Base-by-base conservation (phyloP, 2,329 filamentous ascomycete genomes). In the Remersonia thermophila region DNA sequence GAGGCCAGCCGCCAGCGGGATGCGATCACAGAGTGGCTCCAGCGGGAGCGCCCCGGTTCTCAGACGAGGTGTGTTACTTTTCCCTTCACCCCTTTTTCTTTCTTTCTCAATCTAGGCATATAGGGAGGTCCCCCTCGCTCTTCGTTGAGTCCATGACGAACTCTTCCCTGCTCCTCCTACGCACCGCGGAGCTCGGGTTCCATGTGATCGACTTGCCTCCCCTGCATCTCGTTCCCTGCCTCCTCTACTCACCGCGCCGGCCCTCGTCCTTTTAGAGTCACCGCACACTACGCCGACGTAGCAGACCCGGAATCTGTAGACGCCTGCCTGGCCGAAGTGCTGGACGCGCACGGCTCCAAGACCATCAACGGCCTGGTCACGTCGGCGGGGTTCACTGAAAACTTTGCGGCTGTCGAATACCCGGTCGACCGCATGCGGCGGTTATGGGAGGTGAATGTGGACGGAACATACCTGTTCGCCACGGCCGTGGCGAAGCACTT, bases 311-410 rank as follows among this genome's bases (percentile, higher is more conserved):
- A 77, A 33, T 89, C 83, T 6, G 87, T 95, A 43, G 77, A 82
- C 39, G 60, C 66, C 23, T 81, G 81, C 49, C 69, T 95, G 47
- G 64, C 67, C 27, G 80, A 85, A 42, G 71, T 89, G 47, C 55
- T 89, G 34, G 51, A 65, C 33, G 61, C 71, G 40, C 87, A 94
- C 56, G 79, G 80, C 59, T 80, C 82, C 58, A 12, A 28, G 6
- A 23, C 20, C 20, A 85, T 95, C 49, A 86, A 94, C 62, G 80
- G 84, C 60, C 72, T 96, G 17, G 87, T 96, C 51, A 95, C 89
- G 17, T 93, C 85, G n/a, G 89, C 89, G 33, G 89, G 89, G 31
- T 94, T 96, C 64, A 91, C 84, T 11, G 89, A 95, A 66, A 95
- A 95, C 66, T 93, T 86, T 54, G 81, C 93, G 51, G 89, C 89